Percentiles rank a stretch among this genome's conserved stretches.
These are phyloP conservation scores for Colletotrichum coccodes DNA, from an alignment of 2,329 filamentous ascomycete species.

Conservation along the genomic window DNA sequence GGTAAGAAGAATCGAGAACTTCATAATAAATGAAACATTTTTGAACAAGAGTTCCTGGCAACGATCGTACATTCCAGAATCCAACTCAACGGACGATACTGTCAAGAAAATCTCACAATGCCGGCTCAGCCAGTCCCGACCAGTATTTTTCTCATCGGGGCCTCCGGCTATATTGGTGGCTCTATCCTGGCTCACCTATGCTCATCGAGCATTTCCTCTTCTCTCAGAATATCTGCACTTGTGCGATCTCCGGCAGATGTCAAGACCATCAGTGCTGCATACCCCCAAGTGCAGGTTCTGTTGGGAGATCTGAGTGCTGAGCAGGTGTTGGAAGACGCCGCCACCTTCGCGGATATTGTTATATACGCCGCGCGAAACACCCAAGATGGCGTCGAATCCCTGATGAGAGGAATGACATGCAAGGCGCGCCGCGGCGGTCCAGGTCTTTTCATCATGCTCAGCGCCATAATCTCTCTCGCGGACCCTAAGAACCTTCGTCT, in stretches of 20 bases:
- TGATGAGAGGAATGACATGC: not conserved
- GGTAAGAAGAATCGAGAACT: no score
- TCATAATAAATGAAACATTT: no score
- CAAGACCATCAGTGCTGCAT: not conserved
- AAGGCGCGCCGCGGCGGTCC: not conserved
- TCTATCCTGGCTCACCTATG: not conserved
- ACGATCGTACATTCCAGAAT: no score
- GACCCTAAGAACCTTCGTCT: slow-evolving; percentile 16
- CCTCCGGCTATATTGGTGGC: slow-evolving; percentile 8
- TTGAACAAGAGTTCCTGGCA: no score
- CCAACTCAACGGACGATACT: no score
- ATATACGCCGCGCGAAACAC: slow-evolving; percentile 11
- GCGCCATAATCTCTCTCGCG: slow-evolving; percentile 15
- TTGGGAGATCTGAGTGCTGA: not conserved
- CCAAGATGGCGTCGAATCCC: not conserved
- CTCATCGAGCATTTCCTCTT: not conserved
- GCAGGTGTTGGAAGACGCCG: not conserved
- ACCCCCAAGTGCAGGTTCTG: not conserved
- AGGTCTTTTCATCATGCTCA: slow-evolving; percentile 10
- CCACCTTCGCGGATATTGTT: not conserved
- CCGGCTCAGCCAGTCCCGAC: not conserved
- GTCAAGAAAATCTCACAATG: not conserved
- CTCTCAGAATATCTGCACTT: not conserved
- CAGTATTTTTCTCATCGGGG: not conserved
- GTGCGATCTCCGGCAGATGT: not conserved